These are phyloP conservation scores for Platismatia glauca DNA, from an alignment of 495 filamentous ascomycete genomes.

Conservation along the genomic window DNA sequence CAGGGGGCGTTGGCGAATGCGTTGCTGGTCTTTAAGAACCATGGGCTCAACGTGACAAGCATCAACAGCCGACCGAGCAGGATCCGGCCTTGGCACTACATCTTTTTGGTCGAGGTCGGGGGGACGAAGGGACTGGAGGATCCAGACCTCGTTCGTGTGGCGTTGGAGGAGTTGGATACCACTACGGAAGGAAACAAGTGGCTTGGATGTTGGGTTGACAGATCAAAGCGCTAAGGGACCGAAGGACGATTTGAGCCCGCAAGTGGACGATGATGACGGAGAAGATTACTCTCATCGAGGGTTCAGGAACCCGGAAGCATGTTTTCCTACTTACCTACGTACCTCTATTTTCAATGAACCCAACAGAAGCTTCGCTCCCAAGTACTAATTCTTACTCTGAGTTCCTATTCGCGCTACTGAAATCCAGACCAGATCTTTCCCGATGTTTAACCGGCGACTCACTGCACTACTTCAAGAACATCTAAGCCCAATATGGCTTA, in stretches of 20 bases:
- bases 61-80: constrained; percentile 81
- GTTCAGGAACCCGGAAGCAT: not conserved
- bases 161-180: constrained; percentile 39
- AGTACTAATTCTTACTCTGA: too few species aligned
- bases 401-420: too few species aligned
- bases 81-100: constrained; percentile 72
- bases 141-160: constrained; percentile 42
- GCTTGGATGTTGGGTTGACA: constrained; percentile 46
- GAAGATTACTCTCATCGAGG: not conserved
- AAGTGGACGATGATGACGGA: not conserved
- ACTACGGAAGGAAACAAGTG: constrained; percentile 41
- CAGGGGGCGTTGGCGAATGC: constrained; percentile 76
- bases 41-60: constrained; percentile 74
- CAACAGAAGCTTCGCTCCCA: too few species aligned
- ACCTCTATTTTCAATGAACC: too few species aligned
- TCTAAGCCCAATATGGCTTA: too few species aligned
- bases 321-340: not conserved
- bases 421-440: too few species aligned
- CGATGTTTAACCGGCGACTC: too few species aligned
- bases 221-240: not conserved
- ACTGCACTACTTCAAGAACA: too few species aligned
- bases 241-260: not conserved
- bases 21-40: constrained; percentile 63
- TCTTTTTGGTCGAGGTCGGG: constrained; percentile 90
- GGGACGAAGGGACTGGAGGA: constrained; percentile 43